Percentiles rank a stretch among this genome's conserved stretches.
Conservation (phyloP, 768 basidiomycete genomes). For the Crucibulum laeve region DNA sequence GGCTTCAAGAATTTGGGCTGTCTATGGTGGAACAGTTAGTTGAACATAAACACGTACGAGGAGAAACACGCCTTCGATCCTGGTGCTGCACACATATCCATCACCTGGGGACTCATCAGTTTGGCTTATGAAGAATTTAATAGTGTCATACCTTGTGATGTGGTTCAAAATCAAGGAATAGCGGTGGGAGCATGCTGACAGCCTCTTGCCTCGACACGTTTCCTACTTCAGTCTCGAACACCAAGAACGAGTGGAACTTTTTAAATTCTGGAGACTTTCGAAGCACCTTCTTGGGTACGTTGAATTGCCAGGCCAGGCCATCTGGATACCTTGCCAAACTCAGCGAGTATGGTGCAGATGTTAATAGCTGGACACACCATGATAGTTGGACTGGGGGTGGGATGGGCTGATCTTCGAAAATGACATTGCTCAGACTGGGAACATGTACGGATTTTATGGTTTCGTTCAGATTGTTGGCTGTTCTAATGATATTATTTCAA, state of each 20-base stretch:
- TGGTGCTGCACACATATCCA: constrained; percentile 98
- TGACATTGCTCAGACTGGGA: constrained; percentile 65
- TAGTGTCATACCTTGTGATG: constrained; percentile 64
- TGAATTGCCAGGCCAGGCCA: constrained; percentile 95
- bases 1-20: constrained; percentile 94
- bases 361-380: constrained; percentile 50
- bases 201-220: constrained; percentile 96
- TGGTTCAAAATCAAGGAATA: constrained; percentile 91
- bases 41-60: background rate
- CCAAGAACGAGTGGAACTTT: constrained; percentile 92
- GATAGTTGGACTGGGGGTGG: constrained; percentile 80
- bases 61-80: constrained; percentile 75
- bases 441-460: constrained; percentile 77
- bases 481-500: constrained; percentile 34
- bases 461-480: constrained; percentile 70
- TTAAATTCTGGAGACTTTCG: constrained; percentile 89
- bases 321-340: constrained; percentile 75
- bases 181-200: constrained; percentile 98
- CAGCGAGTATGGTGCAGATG: constrained; percentile 2
- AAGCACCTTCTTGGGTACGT: constrained; percentile 83
- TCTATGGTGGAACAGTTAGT: constrained; percentile 40
- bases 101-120: constrained; percentile 45
- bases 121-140: background rate
- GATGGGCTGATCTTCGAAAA: constrained; percentile 71
- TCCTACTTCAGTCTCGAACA: constrained; percentile 97